phyloP scores from a whole-genome alignment of 1,284 basidiomycete genomes.

The Lentinula novae-zelandiae region DNA sequence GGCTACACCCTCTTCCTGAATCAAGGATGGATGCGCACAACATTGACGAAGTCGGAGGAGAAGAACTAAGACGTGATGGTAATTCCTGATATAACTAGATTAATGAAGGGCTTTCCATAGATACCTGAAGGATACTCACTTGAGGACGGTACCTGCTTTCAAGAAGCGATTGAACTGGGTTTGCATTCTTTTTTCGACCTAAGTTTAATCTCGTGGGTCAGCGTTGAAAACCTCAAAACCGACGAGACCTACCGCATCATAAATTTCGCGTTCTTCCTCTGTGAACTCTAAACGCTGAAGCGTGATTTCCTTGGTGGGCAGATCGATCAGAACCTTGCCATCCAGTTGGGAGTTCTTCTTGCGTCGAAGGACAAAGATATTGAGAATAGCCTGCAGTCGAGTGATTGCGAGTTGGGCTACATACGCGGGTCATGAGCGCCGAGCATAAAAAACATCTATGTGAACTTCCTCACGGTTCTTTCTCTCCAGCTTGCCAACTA shows the following conservation, averaged over 20 bases:
- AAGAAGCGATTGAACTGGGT: constrained; percentile 57
- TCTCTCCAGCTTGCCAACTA: constrained; percentile 41
- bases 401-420: constrained; percentile 43
- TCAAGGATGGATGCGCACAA: constrained; percentile 51
- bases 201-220: constrained; percentile 5
- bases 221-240: neutral
- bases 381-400: constrained; percentile 50
- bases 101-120: neutral
- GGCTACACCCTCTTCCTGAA: constrained; percentile 40
- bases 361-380: constrained; percentile 46
- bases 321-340: constrained; percentile 56
- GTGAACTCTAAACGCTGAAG: constrained; percentile 48
- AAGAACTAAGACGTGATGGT: constrained; percentile 50
- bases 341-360: constrained; percentile 54
- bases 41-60: constrained; percentile 54
- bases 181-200: constrained; percentile 55
- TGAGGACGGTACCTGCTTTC: constrained; percentile 52
- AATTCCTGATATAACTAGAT: constrained; percentile 35
- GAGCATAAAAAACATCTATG: neutral
- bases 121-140: constrained; percentile 27
- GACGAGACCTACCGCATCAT: constrained; percentile 37
- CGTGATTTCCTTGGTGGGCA: constrained; percentile 50
- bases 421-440: constrained; percentile 4
- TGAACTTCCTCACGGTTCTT: constrained; percentile 33
- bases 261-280: constrained; percentile 53